Evolutionary conservation across 306 rosid species (phyloP).

Genomic region (Trichosanthes cucumerina): DNA sequence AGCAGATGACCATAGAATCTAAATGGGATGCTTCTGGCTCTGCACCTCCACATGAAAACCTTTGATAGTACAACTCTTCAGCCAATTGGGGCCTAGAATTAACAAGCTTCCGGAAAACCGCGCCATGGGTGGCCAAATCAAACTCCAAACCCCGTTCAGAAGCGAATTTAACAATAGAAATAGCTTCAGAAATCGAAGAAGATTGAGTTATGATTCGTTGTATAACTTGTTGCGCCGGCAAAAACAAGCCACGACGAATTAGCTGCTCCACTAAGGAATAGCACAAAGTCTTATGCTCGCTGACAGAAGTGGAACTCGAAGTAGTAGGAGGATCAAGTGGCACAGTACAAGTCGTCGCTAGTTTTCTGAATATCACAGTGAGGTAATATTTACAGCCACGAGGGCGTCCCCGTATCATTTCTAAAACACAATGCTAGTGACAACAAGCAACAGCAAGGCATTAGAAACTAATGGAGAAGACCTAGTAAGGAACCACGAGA

Average conservation of each 20-base stretch:
- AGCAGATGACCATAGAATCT: conserved; percentile 33
- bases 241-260: conserved; percentile 21
- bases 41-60: conserved; percentile 14
- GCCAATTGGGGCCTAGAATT: conserved; percentile 25
- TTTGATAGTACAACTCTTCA: conserved; percentile 20
- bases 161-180: conserved; percentile 19
- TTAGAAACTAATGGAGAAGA: neutral
- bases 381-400: neutral
- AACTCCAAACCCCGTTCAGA: conserved; percentile 20
- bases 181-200: conserved; percentile 21
- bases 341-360: conserved; percentile 18
- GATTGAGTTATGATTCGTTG: conserved; percentile 18
- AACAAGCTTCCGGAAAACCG: conserved; percentile 23
- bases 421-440: neutral
- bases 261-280: conserved; percentile 21
- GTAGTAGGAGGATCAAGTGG: conserved; percentile 13
- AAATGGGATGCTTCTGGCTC: conserved; percentile 15
- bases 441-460: neutral
- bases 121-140: conserved; percentile 26
- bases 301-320: neutral
- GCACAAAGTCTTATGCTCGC: conserved; percentile 21
- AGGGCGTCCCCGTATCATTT: conserved; percentile 19
- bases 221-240: conserved; percentile 25
- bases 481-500: neutral
- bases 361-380: conserved; percentile 17